Percentiles rank a stretch among this genome's conserved stretches.
These are phyloP conservation scores for Suillus occidentalis DNA, from an alignment of 768 basidiomycete species.

Conservation along the genomic window DNA sequence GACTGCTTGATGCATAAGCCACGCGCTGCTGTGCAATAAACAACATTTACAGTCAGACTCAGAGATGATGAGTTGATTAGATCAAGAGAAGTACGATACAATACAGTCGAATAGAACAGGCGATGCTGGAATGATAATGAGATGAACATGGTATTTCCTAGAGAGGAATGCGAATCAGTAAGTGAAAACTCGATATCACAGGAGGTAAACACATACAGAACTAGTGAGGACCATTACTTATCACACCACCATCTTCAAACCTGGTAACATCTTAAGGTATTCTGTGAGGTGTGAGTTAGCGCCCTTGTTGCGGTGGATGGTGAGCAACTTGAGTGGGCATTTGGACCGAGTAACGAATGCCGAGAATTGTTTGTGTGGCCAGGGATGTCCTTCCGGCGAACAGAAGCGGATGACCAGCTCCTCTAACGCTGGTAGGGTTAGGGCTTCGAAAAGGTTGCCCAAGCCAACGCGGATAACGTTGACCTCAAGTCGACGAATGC, in stretches of 20 bases:
- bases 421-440: slow-evolving; percentile 28
- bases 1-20: neutral
- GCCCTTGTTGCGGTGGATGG: slow-evolving; percentile 25
- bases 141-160: neutral
- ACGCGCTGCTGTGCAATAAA: neutral
- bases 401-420: slow-evolving; percentile 34
- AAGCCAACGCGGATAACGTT: slow-evolving; percentile 29
- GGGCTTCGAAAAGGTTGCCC: slow-evolving; percentile 16
- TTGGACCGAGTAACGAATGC: slow-evolving; percentile 25
- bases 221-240: neutral
- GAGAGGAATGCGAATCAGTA: neutral
- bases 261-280: slow-evolving; percentile 22
- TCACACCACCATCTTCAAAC: slow-evolving; percentile 10
- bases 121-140: neutral
- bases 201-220: neutral
- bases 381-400: slow-evolving; percentile 26
- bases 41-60: neutral
- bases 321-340: slow-evolving; percentile 23
- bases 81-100: neutral
- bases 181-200: neutral
- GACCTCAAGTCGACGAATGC: slow-evolving; percentile 27
- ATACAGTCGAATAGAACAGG: neutral
- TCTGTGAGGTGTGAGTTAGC: slow-evolving; percentile 23
- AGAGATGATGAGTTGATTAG: neutral
- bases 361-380: slow-evolving; percentile 29